Percentiles rank a stretch among this genome's conserved stretches.
These are phyloP conservation scores for Tetrapisispora pingtungensis DNA, from an alignment of 805 yeast genomes.

Conservation along the genomic window DNA sequence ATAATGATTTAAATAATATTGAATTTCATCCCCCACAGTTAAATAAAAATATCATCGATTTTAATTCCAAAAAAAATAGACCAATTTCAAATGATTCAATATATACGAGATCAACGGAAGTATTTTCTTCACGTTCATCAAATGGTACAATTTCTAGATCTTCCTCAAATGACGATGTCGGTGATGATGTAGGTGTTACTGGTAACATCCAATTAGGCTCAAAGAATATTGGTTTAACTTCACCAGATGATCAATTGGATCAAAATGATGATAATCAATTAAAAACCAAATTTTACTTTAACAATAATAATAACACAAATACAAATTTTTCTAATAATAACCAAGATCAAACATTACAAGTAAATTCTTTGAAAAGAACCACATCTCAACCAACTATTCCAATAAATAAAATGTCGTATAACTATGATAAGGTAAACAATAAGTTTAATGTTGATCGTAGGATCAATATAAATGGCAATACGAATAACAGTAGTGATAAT, in stretches of 20 bases:
- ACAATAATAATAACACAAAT: background rate
- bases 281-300: conserved; percentile 2
- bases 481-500: background rate
- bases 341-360: background rate
- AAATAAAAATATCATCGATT: background rate
- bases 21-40: conserved; percentile 17
- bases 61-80: conserved; percentile 14
- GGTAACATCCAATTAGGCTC: background rate
- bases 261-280: background rate
- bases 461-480: background rate
- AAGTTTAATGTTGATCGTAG: background rate
- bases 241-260: background rate
- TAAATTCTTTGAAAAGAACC: background rate
- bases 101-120: conserved; percentile 18
- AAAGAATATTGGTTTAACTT: background rate
- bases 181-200: background rate
- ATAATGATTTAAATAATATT: background rate
- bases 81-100: conserved; percentile 25
- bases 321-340: background rate
- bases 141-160: conserved; percentile 19
- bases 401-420: background rate
- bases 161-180: conserved; percentile 21
- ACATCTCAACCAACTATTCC: background rate
- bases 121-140: conserved; percentile 22
- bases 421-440: background rate